These are phyloP conservation scores for Massariosphaeria phaeospora DNA, from an alignment of 495 filamentous ascomycete genomes.

Conservation along the genomic window DNA sequence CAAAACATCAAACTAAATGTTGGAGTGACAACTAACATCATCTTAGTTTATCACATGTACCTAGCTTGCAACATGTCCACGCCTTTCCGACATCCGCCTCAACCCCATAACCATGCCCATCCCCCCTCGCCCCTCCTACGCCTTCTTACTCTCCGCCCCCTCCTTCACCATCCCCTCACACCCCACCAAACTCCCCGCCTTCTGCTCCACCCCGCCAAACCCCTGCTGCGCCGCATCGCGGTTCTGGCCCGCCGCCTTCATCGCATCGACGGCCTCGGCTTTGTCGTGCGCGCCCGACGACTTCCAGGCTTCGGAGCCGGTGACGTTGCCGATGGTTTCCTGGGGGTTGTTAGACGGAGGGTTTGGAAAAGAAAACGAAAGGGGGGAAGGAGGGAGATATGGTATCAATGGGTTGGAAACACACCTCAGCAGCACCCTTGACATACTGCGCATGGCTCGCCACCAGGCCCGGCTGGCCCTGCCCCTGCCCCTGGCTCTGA, in stretches of 20 bases:
- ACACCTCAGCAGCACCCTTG: constrained; percentile 40
- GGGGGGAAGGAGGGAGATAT: not conserved
- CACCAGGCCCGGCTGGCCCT: constrained; percentile 37
- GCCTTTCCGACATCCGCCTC: not conserved
- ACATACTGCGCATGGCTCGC: constrained; percentile 40
- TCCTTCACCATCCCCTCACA: constrained; percentile 43
- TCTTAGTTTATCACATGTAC: not conserved
- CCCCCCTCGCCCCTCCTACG: not conserved
- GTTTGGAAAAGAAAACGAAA: not conserved
- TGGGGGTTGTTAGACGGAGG: constrained; percentile 21
- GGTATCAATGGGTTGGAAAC: constrained; percentile 2
- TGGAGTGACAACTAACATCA: not conserved
- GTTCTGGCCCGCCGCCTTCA: constrained; percentile 38
- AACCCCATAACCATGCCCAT: not conserved
- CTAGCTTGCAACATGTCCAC: not conserved
- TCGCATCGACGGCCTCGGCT: constrained; percentile 35
- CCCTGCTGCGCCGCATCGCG: constrained; percentile 35
- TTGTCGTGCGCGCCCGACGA: constrained; percentile 36
- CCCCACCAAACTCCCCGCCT: constrained; percentile 37
- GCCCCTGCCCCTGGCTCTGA: not conserved
- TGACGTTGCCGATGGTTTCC: constrained; percentile 37
- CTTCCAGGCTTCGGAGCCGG: constrained; percentile 38
- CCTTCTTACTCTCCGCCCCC: constrained; percentile 36
- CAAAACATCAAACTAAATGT: not conserved
- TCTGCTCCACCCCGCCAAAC: constrained; percentile 39